Evolutionary conservation across 768 basidiomycete genomes (phyloP).

Genomic region (Kondoa subrosea): DNA sequence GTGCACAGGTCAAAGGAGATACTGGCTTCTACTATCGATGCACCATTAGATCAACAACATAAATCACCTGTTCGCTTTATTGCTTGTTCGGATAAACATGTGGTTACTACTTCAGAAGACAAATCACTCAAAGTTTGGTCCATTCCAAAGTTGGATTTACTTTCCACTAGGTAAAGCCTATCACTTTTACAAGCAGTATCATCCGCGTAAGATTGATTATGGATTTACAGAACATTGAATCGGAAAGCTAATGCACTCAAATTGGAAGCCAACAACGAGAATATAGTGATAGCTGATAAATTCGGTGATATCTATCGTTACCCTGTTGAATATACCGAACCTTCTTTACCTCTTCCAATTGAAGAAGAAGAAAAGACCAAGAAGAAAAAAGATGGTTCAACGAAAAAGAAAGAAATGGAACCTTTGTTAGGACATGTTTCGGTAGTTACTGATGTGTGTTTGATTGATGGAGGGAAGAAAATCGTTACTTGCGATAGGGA

Average conservation of each 20-base stretch:
- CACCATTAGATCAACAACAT: not conserved
- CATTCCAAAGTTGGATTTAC: conserved; percentile 41
- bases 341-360: conserved; percentile 31
- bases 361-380: conserved; percentile 36
- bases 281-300: conserved; percentile 74
- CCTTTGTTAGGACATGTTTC: conserved; percentile 79
- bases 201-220: not conserved
- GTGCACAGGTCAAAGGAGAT: not conserved
- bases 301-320: conserved; percentile 86
- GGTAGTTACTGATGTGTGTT: conserved; percentile 56
- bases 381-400: not conserved
- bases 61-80: not conserved
- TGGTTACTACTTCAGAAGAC: conserved; percentile 57
- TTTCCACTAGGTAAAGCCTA: conserved; percentile 46
- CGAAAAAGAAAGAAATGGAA: conserved; percentile 22
- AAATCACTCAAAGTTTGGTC: conserved; percentile 65
- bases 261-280: conserved; percentile 47
- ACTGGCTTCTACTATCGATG: not conserved
- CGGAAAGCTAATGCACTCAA: conserved; percentile 61
- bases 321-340: conserved; percentile 24
- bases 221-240: conserved; percentile 47
- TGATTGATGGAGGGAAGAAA: conserved; percentile 37
- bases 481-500: conserved; percentile 86
- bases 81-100: conserved; percentile 24
- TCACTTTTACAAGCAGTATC: conserved; percentile 18